phyloP scores from a whole-genome alignment of 495 filamentous ascomycete genomes.

The Cercophora scortea region DNA sequence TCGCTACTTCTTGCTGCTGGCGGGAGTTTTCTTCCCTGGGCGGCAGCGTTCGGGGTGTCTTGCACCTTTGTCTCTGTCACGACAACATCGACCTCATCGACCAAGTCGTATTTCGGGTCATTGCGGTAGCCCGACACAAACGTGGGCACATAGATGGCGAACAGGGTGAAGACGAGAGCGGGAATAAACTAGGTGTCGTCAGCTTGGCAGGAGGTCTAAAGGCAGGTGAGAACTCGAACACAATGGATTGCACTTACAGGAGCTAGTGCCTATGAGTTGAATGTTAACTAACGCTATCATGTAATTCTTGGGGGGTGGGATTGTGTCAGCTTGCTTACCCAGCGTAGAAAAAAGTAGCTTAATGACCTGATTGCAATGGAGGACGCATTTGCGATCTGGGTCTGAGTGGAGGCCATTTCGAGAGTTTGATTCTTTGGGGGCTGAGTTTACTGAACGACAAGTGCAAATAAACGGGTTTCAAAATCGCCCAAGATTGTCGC shows the following conservation, averaged over 20 bases:
- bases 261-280: constrained; percentile 9
- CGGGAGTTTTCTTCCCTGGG: background rate
- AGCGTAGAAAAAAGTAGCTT: constrained; percentile 75
- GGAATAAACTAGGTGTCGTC: constrained; percentile 46
- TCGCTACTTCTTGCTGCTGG: no score
- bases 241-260: constrained; percentile 25
- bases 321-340: constrained; percentile 47
- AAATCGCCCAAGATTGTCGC: no score
- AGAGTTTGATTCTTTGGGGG: no score
- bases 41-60: constrained; percentile 15
- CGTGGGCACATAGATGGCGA: constrained; percentile 65
- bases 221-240: no score
- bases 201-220: constrained; percentile 1
- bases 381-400: constrained; percentile 23
- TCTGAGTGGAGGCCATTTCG: constrained; percentile 19
- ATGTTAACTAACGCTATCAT: background rate
- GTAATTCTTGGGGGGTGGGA: constrained; percentile 1
- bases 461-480: no score
- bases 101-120: constrained; percentile 50
- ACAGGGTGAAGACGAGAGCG: constrained; percentile 57
- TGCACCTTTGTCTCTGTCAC: constrained; percentile 43
- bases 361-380: constrained; percentile 53
- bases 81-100: constrained; percentile 55
- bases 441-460: no score
- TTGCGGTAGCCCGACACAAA: constrained; percentile 52